Evolutionary conservation across 2,329 filamentous ascomycete genomes (phyloP), one percentile per base, ranked within the genome.

Genomic region (Tolypocladium cylindrosporum): DNA sequence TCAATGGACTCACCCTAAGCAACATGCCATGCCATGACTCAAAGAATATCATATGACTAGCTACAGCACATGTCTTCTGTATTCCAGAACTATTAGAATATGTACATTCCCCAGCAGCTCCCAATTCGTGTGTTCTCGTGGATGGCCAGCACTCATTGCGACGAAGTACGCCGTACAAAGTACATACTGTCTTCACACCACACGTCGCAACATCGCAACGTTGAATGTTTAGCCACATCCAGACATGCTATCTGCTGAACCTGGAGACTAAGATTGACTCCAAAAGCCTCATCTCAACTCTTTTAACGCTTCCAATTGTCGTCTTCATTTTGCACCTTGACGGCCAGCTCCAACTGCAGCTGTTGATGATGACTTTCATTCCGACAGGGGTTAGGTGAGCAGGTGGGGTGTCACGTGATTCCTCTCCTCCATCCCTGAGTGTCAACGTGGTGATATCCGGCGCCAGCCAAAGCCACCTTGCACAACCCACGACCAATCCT

Each of bases 401-500:
- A n/a, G 62, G 66, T 64, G 61, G 56, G 36, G 60, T 57, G 42
- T 72, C 72, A 74, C 72, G 72, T 74, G 72, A 72, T n/a, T 52
- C 43, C 24, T n/a, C 41, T 62, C 64, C 61, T 61, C 67, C 68
- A 67, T 69, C 68, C 69, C 67, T 67, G 65, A 71, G 64, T 69
- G 70, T 67, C 72, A 65, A 73, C 71, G 71, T 74, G 72, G 71
- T 74, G 72, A 70, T 72, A 57, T 67, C 61, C 58, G 58, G 62
- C 57, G 65, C 62, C 61, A 66, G 63, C 64, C 66, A 66, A 62
- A 69, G 67, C 65, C 66, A 67, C 67, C 67, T 68, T 54, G 68
- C 67, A 66, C 66, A 69, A 66, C 55, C 67, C 64, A 67, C 64
- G 66, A 69, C 66, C 64, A 36, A 66, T 64, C 63, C 65, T 63